These are phyloP conservation scores for Trebouxiophyceae sp. DNA, from an alignment of 163 green algal species.

Conservation along the genomic window DNA sequence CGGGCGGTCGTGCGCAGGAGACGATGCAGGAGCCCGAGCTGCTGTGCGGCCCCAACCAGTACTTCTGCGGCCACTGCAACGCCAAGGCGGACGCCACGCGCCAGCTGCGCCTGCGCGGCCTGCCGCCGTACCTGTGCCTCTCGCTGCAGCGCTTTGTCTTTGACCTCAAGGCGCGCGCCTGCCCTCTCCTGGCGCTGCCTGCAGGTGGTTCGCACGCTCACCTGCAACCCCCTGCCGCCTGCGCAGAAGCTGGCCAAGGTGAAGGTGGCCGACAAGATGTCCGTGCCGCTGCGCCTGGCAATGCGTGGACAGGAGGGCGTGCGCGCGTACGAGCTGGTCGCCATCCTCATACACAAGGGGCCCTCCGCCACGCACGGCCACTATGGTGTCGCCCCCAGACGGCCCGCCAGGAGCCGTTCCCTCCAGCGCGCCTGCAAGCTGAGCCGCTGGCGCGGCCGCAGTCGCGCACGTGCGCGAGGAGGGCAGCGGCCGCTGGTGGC, in stretches of 20 bases:
- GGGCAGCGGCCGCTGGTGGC: slow-evolving; percentile 56
- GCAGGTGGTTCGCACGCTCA: not conserved
- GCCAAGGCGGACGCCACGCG: slow-evolving; percentile 38
- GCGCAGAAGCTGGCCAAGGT: slow-evolving; percentile 60
- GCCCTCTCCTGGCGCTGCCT: not conserved
- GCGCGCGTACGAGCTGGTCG: slow-evolving; percentile 61
- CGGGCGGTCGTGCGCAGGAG: slow-evolving; percentile 35
- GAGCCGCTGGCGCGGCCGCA: slow-evolving; percentile 24
- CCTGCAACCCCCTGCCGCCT: not conserved
- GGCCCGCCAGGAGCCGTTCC: no score
- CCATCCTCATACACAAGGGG: slow-evolving; percentile 80
- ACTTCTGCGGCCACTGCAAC: slow-evolving; percentile 58
- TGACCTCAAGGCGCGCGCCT: slow-evolving; percentile 45
- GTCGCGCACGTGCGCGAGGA: slow-evolving; percentile 63
- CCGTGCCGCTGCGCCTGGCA: slow-evolving; percentile 46
- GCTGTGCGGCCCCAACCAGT: slow-evolving; percentile 71
- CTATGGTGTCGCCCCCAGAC: slow-evolving; percentile 67
- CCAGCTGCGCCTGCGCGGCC: slow-evolving; percentile 44
- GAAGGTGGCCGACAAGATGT: slow-evolving; percentile 64
- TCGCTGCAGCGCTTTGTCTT: slow-evolving; percentile 81
- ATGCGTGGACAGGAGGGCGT: not conserved
- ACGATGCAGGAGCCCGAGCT: slow-evolving; percentile 47
- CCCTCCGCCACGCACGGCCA: slow-evolving; percentile 61
- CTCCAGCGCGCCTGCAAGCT: no score
- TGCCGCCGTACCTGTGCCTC: slow-evolving; percentile 73